phyloP scores from a whole-genome alignment of 208 protist species.

The Naegleria gruberi region DNA sequence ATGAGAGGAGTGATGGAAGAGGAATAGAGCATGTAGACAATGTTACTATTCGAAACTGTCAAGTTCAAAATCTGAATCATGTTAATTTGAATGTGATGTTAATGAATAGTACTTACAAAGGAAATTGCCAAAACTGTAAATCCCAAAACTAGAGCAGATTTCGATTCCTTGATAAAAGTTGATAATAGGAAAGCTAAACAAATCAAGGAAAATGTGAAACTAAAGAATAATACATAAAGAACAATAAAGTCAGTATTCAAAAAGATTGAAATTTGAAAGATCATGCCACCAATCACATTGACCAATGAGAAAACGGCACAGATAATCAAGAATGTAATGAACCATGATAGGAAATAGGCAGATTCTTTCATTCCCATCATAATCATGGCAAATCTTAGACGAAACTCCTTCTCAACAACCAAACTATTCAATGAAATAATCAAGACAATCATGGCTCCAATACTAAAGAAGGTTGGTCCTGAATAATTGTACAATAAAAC shows the following conservation, averaged over 20 bases:
- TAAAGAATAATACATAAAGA: slow-evolving; percentile 41
- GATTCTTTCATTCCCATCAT: neutral
- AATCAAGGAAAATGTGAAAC: slow-evolving; percentile 38
- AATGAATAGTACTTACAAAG: neutral
- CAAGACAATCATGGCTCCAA: slow-evolving; percentile 17
- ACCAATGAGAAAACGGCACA: slow-evolving; percentile 29
- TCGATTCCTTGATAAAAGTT: slow-evolving; percentile 32
- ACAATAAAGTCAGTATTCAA: slow-evolving; percentile 19
- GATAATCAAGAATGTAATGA: neutral
- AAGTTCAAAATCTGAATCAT: neutral
- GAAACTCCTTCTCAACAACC: slow-evolving; percentile 13
- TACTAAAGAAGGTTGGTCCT: neutral
- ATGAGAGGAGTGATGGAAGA: neutral
- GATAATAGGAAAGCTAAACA: slow-evolving; percentile 35
- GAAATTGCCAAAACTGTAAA: neutral
- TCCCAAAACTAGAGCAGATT: slow-evolving; percentile 23
- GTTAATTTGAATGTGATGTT: too few relatives aligned
- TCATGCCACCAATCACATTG: slow-evolving; percentile 21
- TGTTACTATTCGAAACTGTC: neutral
- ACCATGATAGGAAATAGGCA: slow-evolving; percentile 1
- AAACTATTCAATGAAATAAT: slow-evolving; percentile 13
- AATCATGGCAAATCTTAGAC: neutral
- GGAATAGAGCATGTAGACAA: neutral
- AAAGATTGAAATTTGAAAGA: slow-evolving; percentile 21
- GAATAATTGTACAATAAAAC: neutral